phyloP scores from a whole-genome alignment of 306 rosid genomes.

The Casuarina equisetifolia region DNA sequence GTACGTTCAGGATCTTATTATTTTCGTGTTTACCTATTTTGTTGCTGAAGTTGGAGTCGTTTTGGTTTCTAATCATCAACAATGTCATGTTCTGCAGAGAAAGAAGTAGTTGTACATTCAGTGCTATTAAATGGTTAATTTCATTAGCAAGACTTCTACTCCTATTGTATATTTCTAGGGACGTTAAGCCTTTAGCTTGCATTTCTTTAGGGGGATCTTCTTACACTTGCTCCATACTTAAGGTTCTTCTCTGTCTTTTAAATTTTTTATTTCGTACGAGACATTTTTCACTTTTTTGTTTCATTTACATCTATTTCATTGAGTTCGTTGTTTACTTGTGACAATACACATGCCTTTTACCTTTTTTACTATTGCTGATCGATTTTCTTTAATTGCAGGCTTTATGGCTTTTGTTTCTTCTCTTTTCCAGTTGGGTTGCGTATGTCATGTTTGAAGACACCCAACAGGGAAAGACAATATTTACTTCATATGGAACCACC shows the following conservation, averaged over 20 bases:
- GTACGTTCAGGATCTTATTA: conserved; percentile 51
- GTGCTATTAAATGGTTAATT: background rate
- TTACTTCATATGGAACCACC: conserved; percentile 81
- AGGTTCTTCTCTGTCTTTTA: background rate
- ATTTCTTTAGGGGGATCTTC: background rate
- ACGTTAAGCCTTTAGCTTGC: background rate
- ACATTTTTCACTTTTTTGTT: background rate
- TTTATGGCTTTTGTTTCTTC: conserved; percentile 79
- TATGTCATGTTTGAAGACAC: conserved; percentile 97
- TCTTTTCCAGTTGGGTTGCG: conserved; percentile 92
- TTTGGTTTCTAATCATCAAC: background rate
- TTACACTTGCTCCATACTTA: background rate
- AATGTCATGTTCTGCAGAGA: background rate
- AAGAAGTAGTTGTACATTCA: background rate
- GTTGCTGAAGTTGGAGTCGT: conserved; percentile 18
- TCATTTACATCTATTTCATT: conserved; percentile 2
- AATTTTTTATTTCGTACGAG: background rate
- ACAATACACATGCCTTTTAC: conserved; percentile 7
- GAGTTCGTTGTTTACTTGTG: background rate
- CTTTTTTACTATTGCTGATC: conserved; percentile 6
- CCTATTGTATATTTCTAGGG: background rate
- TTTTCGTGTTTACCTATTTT: conserved; percentile 21
- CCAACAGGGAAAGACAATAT: conserved; percentile 64
- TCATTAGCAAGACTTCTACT: background rate
- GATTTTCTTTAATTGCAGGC: conserved; percentile 62